Percentiles rank a stretch among this genome's conserved stretches.
phyloP scores from a whole-genome alignment of 805 yeast genomes.

The Lipomyces starkeyi region DNA sequence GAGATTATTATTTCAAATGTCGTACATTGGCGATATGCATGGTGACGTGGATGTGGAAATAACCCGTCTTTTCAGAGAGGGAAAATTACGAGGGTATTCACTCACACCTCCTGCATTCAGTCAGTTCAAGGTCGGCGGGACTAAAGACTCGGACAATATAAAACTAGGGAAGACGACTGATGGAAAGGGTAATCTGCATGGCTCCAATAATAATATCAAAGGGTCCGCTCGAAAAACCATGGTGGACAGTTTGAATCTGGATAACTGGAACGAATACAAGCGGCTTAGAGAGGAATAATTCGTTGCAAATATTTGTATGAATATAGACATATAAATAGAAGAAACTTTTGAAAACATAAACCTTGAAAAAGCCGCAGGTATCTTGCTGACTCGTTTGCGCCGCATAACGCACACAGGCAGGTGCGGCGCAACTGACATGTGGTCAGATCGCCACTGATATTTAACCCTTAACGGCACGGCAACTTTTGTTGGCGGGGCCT shows the following conservation, averaged over 20 bases:
- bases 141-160: conserved; percentile 28
- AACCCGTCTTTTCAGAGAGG: conserved; percentile 11
- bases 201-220: conserved; percentile 14
- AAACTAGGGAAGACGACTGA: background rate
- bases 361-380: too few species aligned
- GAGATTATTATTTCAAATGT: conserved; percentile 22
- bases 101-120: conserved; percentile 21
- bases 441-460: too few species aligned
- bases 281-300: background rate
- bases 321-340: too few species aligned
- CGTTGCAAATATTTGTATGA: too few species aligned
- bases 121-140: conserved; percentile 24
- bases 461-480: too few species aligned
- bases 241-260: background rate
- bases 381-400: too few species aligned
- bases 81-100: conserved; percentile 21
- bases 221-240: conserved; percentile 12
- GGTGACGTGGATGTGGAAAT: conserved; percentile 27
- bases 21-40: conserved; percentile 19
- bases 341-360: too few species aligned
- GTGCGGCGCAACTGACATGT: too few species aligned
- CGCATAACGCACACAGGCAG: too few species aligned
- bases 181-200: conserved; percentile 17
- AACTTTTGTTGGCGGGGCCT: too few species aligned
- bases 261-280: background rate